These are phyloP conservation scores for Telopea speciosissima DNA, from an alignment of 177 flowering plant genomes.

Conservation along the genomic window DNA sequence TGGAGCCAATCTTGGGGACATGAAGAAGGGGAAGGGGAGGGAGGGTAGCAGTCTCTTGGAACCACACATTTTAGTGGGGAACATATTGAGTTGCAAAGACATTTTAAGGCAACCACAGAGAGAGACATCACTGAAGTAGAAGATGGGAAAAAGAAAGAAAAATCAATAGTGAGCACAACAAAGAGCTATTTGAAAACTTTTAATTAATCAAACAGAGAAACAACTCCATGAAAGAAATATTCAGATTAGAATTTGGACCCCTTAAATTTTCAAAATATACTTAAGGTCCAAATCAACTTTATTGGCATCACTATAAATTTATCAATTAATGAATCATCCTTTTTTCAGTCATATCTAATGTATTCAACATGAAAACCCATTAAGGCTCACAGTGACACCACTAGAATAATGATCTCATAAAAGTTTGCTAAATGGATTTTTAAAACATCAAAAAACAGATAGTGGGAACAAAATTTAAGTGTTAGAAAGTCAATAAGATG, in stretches of 20 bases:
- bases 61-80: slow-evolving; percentile 14
- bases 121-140: slow-evolving; percentile 16
- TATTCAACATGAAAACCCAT: neutral
- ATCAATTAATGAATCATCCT: neutral
- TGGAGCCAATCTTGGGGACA: neutral
- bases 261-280: neutral
- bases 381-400: neutral
- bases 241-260: no score
- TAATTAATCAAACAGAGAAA: neutral
- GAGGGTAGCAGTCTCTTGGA: neutral
- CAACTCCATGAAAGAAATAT: neutral
- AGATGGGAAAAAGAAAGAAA: slow-evolving; percentile 1
- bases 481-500: neutral
- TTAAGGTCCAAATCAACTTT: no score
- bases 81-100: slow-evolving; percentile 6
- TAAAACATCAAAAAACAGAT: neutral
- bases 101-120: slow-evolving; percentile 9
- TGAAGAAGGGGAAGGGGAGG: neutral
- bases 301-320: neutral
- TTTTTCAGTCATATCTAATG: neutral
- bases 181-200: neutral
- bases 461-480: neutral
- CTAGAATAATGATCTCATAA: neutral
- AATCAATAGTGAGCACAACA: slow-evolving; percentile 1
- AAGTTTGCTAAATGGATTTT: neutral